A percentile compares a stretch with the other conserved stretches of the same genome.
Evolutionary conservation across 305 asterid genomes (phyloP).

Genomic region (Fraxinus ornus): DNA sequence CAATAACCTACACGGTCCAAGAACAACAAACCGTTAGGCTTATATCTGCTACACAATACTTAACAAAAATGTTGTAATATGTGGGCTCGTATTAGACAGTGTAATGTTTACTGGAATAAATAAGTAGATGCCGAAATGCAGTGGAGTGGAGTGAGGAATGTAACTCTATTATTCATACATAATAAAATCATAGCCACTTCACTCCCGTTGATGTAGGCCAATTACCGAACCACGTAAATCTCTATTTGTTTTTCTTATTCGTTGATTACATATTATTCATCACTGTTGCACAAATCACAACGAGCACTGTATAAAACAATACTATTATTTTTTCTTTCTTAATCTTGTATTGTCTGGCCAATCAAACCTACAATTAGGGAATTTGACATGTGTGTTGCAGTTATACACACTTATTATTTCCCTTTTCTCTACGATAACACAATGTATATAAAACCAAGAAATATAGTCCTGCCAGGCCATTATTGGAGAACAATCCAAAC

Average conservation of each 20-base stretch:
- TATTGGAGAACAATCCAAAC: not conserved
- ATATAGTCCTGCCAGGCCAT: not conserved
- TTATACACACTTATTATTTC: not conserved
- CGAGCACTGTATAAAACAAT: not conserved
- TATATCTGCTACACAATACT: not conserved
- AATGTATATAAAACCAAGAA: not conserved
- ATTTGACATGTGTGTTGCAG: not conserved
- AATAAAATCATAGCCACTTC: not conserved
- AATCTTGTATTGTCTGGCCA: not conserved
- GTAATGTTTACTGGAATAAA: not conserved
- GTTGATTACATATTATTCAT: not conserved
- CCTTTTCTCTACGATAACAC: not conserved
- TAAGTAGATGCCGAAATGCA: not conserved
- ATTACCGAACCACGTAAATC: not conserved
- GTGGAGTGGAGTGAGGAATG: not conserved
- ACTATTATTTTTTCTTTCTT: not conserved
- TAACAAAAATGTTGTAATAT: not conserved
- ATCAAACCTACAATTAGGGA: not conserved
- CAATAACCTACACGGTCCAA: not conserved
- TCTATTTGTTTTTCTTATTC: not conserved
- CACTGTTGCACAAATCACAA: not conserved
- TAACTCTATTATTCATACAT: not conserved
- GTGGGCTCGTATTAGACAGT: not conserved
- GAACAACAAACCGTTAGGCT: not conserved
- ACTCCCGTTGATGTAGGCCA: not conserved